Evolutionary conservation across 768 basidiomycete species (phyloP).

Genomic region (Leucosporidium scottii): DNA sequence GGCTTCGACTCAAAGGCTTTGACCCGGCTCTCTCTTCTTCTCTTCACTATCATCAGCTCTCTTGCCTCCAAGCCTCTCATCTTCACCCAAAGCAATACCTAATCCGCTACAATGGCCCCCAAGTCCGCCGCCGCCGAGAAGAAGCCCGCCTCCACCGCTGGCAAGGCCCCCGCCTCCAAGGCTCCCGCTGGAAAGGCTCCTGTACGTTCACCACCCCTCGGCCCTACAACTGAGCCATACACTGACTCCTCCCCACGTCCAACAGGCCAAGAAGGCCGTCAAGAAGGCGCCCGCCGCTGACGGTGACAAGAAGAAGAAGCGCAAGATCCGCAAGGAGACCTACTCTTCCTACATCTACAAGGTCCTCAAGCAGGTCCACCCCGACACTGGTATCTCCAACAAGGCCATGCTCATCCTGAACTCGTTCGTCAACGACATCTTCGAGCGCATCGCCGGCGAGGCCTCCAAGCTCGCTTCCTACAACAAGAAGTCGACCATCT

Average conservation of each 20-base stretch:
- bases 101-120: too few species aligned
- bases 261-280: slow-evolving; percentile 35
- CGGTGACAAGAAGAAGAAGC: slow-evolving; percentile 44
- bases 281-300: slow-evolving; percentile 32
- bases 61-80: too few species aligned
- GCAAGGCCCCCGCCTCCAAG: slow-evolving; percentile 47
- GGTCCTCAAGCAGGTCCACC: slow-evolving; percentile 95
- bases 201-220: slow-evolving; percentile 4
- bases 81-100: too few species aligned
- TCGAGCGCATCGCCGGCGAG: slow-evolving; percentile 70
- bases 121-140: background rate
- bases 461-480: slow-evolving; percentile 76
- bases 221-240: slow-evolving; percentile 18
- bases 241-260: slow-evolving; percentile 23
- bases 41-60: too few species aligned
- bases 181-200: slow-evolving; percentile 28
- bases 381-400: slow-evolving; percentile 97
- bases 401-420: slow-evolving; percentile 89
- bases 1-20: too few species aligned
- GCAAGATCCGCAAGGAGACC: slow-evolving; percentile 78
- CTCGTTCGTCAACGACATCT: slow-evolving; percentile 90
- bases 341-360: slow-evolving; percentile 88
- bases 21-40: too few species aligned
- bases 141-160: slow-evolving; percentile 19
- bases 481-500: slow-evolving; percentile 98